Conservation (phyloP, 148 eudicot genomes). For the Persicaria tinctoria region DNA sequence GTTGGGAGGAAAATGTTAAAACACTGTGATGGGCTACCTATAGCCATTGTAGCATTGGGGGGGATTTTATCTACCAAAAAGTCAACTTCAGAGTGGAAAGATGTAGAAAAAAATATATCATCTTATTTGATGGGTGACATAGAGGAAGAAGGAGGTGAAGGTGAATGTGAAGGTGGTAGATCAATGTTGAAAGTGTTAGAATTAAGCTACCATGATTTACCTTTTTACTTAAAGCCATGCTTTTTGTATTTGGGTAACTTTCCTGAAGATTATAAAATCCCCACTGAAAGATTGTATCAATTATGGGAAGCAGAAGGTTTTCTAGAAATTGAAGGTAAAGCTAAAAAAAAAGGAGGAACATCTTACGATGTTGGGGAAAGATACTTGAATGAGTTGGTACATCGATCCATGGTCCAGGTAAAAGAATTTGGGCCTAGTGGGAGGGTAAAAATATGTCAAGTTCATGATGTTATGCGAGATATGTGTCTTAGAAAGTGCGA, state of each 20-base stretch:
- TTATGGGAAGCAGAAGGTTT: constrained; percentile 20
- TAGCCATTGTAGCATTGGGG: constrained; percentile 11
- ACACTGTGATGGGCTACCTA: constrained; percentile 15
- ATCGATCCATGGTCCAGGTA: constrained; percentile 9
- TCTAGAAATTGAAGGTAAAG: neutral
- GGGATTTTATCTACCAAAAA: constrained; percentile 12
- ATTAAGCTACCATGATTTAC: constrained; percentile 15
- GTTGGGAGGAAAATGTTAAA: neutral
- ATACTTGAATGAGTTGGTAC: constrained; percentile 11
- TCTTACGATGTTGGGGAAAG: constrained; percentile 11
- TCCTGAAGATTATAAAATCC: constrained; percentile 16
- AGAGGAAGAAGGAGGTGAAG: neutral
- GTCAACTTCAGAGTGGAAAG: constrained; percentile 11
- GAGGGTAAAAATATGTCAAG: neutral
- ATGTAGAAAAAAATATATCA: neutral
- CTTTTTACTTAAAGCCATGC: constrained; percentile 4
- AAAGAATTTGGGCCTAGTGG: neutral
- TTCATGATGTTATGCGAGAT: constrained; percentile 17
- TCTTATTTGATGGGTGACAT: neutral
- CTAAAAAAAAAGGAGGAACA: neutral
- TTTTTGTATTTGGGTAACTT: constrained; percentile 14
- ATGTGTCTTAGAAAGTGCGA: neutral
- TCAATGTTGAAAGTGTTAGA: constrained; percentile 6
- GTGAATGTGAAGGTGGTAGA: neutral
- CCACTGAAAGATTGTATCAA: neutral